Base-by-base conservation (phyloP, 208 protist genomes). In the Leishmania arabica region DNA sequence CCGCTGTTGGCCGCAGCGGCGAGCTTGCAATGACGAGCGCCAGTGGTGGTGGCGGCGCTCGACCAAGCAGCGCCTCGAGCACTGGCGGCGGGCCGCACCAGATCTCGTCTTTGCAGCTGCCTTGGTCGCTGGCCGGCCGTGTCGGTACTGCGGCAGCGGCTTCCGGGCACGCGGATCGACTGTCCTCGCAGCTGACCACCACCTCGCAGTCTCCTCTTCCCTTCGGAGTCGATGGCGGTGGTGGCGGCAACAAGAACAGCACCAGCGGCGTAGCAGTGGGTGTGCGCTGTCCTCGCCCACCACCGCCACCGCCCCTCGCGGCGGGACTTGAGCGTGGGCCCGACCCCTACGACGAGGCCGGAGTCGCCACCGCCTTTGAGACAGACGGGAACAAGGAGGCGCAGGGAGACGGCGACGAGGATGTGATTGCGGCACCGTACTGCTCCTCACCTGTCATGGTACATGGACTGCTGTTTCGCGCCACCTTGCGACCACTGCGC, bases 401-500 rank as follows among this genome's bases (percentile, higher is more conserved):
- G 49, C 64, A 8, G 19, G 53, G 53, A 40, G 56, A 62, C 40
- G 56, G 37, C 56, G n/a, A 19, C 56, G 74, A 77, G 47, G 47
- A 77, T 37, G 56, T 27, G 37, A 15, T n/a, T 56, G 13, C 19
- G 54, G 21, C 56, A 34, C 54, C 13, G 21, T 51, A 47, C 56
- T 34, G 74, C 53, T 19, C 31, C 1, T 7, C 40, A 42, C 34
- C 74, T 37, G 56, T 24, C 34, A n/a, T 47, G 56, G 66, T 72
- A 27, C 75, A 72, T 21, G 66, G 74, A 37, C 70, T 76, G 56
- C 47, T 90, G 73, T 86, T 86, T 51, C 82, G 78, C 21, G 81
- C 80, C 1, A 86, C 83, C 17, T 78, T 90, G 65, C 78, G 87
- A 3, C 84, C 87, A 5, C 56, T 90, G 74, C 81, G 78, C 9